These are phyloP conservation scores for Chaetomium sp. DNA, from an alignment of 2,329 filamentous ascomycete species.

Conservation along the genomic window DNA sequence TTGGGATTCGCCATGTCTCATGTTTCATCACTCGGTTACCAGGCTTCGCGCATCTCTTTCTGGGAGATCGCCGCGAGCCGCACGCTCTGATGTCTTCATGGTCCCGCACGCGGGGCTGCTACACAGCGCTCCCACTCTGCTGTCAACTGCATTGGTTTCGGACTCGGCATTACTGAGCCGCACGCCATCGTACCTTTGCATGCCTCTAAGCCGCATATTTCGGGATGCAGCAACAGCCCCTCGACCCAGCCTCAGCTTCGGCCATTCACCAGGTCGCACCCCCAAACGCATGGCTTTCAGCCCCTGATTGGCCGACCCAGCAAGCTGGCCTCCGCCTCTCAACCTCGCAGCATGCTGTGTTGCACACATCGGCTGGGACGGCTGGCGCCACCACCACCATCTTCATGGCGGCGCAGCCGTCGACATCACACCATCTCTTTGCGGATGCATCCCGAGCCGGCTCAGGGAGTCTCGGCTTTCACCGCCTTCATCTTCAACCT, in stretches of 20 bases:
- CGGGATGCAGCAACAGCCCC: constrained; percentile 22
- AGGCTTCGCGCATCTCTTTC: constrained; percentile 21
- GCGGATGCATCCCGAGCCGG: constrained; percentile 31
- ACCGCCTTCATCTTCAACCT: constrained; percentile 18
- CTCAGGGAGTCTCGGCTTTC: constrained; percentile 32
- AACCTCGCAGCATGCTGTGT: constrained; percentile 21
- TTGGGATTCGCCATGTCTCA: constrained; percentile 26
- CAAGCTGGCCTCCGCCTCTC: constrained; percentile 9
- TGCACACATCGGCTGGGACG: constrained; percentile 11
- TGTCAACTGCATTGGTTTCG: constrained; percentile 26
- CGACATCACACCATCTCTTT: constrained; percentile 21
- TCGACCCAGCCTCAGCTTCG: constrained; percentile 10
- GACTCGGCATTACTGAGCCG: constrained; percentile 27
- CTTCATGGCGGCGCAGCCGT: not conserved
- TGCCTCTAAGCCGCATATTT: constrained; percentile 21
- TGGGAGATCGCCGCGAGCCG: constrained; percentile 24
- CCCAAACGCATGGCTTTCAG: constrained; percentile 1
- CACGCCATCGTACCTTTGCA: constrained; percentile 32
- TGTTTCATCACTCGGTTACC: constrained; percentile 27
- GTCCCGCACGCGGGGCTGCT: constrained; percentile 28
- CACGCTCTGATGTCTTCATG: constrained; percentile 21
- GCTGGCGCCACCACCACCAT: constrained; percentile 18
- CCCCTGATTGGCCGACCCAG: constrained; percentile 26
- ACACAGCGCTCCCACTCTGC: constrained; percentile 18
- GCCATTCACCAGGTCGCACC: constrained; percentile 20